Conservation (phyloP, 495 filamentous ascomycete species). For the Apiosordaria backusii region DNA sequence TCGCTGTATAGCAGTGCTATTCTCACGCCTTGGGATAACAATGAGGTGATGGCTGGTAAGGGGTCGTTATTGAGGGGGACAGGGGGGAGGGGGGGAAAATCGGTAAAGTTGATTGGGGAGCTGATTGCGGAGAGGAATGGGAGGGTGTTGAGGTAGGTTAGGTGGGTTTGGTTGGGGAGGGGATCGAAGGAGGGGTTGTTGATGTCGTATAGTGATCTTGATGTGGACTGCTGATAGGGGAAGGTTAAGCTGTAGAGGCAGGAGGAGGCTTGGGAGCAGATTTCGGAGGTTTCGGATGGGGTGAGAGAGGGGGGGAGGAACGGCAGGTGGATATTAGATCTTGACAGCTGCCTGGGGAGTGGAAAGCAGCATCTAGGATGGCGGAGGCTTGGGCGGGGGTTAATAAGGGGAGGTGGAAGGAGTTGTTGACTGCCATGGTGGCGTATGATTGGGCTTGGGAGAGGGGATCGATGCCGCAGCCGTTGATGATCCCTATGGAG, state of each 20-base stretch:
- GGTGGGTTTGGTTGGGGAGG: conserved; percentile 59
- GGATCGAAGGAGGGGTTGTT: conserved; percentile 48
- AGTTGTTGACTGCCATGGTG: conserved; percentile 67
- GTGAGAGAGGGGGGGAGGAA: background rate
- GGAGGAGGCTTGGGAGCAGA: background rate
- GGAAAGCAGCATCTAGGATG: background rate
- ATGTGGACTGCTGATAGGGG: conserved; percentile 48
- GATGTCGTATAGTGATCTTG: conserved; percentile 57
- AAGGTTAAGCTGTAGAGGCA: conserved; percentile 22
- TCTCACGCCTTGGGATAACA: conserved; percentile 58
- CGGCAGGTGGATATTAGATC: background rate
- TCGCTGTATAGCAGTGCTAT: conserved; percentile 67
- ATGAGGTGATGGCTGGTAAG: conserved; percentile 47
- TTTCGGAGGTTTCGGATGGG: background rate
- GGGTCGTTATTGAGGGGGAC: conserved; percentile 48
- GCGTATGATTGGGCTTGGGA: conserved; percentile 66
- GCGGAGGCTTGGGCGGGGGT: conserved; percentile 35
- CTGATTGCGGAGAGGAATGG: conserved; percentile 63
- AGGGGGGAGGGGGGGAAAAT: conserved; percentile 47
- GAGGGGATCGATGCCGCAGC: conserved; percentile 66
- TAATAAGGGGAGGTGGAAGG: conserved; percentile 66
- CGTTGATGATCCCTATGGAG: conserved; percentile 63
- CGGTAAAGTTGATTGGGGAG: conserved; percentile 63
- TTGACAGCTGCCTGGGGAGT: background rate
- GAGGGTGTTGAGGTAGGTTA: conserved; percentile 62